These are phyloP conservation scores for Aureobasidium lini DNA, from an alignment of 2,329 filamentous ascomycete genomes.

Conservation along the genomic window DNA sequence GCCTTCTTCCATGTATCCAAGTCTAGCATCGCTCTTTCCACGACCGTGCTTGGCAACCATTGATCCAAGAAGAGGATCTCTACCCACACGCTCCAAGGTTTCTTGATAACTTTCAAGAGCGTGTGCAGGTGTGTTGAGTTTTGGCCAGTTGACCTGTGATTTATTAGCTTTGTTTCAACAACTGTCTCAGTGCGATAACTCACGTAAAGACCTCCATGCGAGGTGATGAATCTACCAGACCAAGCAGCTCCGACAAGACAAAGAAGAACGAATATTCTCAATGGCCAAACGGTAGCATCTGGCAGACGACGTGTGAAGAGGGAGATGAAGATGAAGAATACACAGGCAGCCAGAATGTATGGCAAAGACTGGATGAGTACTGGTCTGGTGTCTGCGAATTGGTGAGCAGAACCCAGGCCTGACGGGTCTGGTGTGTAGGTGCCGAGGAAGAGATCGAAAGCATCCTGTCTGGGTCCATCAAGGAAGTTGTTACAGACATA, in stretches of 20 bases:
- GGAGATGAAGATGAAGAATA: constrained; percentile 75
- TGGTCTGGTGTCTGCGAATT: constrained; percentile 80
- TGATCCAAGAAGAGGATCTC: constrained; percentile 72
- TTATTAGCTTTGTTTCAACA: constrained; percentile 15
- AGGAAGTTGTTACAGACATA: constrained; percentile 92
- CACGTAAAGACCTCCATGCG: constrained; percentile 90
- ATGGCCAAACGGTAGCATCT: constrained; percentile 68
- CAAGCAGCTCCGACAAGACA: constrained; percentile 66
- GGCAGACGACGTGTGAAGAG: constrained; percentile 64
- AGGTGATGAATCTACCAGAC: constrained; percentile 68
- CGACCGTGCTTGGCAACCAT: constrained; percentile 68
- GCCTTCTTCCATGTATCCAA: constrained; percentile 85
- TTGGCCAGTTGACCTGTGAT: constrained; percentile 89
- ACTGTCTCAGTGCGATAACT: constrained; percentile 36
- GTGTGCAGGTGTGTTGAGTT: constrained; percentile 81
- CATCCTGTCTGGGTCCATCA: constrained; percentile 90
- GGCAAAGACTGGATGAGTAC: constrained; percentile 88
- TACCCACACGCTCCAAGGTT: constrained; percentile 71
- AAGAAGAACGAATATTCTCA: constrained; percentile 74
- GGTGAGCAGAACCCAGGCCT: constrained; percentile 60
- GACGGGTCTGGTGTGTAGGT: constrained; percentile 69
- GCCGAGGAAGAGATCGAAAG: constrained; percentile 89
- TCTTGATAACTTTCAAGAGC: constrained; percentile 85
- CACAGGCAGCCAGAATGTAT: constrained; percentile 76
- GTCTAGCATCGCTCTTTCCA: constrained; percentile 72